These are phyloP conservation scores for Carex arenaria DNA, from an alignment of 202 grass and related monocot species.

Conservation along the genomic window DNA sequence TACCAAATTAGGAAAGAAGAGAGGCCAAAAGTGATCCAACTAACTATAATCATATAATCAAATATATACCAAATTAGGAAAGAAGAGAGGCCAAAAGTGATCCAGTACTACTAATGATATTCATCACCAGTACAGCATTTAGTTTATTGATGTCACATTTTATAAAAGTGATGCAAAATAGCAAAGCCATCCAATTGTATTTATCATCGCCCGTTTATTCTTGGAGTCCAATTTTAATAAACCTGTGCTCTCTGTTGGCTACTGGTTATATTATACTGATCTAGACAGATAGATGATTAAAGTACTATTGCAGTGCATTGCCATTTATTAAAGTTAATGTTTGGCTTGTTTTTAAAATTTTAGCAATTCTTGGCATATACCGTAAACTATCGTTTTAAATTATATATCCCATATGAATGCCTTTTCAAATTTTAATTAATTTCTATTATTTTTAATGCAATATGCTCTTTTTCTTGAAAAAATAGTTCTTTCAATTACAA, in stretches of 20 bases:
- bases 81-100: not conserved
- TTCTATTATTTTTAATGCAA: not conserved
- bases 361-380: not conserved
- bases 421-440: not conserved
- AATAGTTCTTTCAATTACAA: not conserved
- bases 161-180: not conserved
- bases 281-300: not conserved
- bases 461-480: conserved; percentile 1
- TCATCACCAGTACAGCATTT: not conserved
- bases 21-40: not conserved
- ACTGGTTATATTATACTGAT: not conserved
- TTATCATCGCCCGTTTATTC: not conserved
- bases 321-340: not conserved
- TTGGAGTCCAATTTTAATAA: not conserved
- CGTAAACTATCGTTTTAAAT: not conserved
- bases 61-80: not conserved
- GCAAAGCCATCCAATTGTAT: not conserved
- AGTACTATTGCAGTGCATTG: not conserved
- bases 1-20: not conserved
- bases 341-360: not conserved
- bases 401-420: not conserved
- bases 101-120: not conserved
- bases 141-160: not conserved
- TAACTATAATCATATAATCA: not conserved
- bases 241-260: not conserved